Evolutionary conservation across 1,139 yeast species (phyloP).

Genomic region (Geotrichum candidum): DNA sequence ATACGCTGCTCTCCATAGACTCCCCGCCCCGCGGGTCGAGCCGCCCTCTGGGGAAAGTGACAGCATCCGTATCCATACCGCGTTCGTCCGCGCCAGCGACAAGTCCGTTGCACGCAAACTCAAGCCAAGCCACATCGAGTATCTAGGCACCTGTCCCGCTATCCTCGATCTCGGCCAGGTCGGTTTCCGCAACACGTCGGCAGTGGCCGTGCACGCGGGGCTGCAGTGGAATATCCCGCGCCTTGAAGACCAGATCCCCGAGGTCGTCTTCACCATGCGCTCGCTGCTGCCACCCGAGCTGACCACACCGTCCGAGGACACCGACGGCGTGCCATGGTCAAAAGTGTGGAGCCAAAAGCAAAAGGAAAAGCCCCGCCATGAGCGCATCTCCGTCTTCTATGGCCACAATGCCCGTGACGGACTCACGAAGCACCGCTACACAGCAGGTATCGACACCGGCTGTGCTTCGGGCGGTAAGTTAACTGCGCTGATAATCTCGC

Average conservation of each 20-base stretch:
- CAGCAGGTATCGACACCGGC: conserved; percentile 77
- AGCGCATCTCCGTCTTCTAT: conserved; percentile 56
- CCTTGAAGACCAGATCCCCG: conserved; percentile 54
- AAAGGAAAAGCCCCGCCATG: conserved; percentile 28
- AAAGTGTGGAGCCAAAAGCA: conserved; percentile 54
- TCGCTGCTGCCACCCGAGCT: conserved; percentile 53
- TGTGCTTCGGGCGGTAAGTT: conserved; percentile 73
- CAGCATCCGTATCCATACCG: neutral
- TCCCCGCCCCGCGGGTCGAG: conserved; percentile 34
- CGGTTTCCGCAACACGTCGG: conserved; percentile 43
- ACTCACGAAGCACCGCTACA: conserved; percentile 53
- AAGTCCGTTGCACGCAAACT: conserved; percentile 55
- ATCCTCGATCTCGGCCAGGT: conserved; percentile 59
- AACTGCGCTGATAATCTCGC: conserved; percentile 54
- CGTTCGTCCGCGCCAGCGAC: conserved; percentile 31
- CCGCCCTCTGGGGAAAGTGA: neutral
- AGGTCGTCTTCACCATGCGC: conserved; percentile 57
- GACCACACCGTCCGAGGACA: conserved; percentile 48
- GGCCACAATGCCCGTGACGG: conserved; percentile 90
- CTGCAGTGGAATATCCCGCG: conserved; percentile 52
- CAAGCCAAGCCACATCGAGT: conserved; percentile 55
- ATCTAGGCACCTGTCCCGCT: conserved; percentile 55
- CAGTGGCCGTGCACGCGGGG: conserved; percentile 78
- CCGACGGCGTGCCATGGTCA: conserved; percentile 55
- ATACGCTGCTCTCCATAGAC: conserved; percentile 54